Evolutionary conservation across 306 rosid genomes (phyloP).

Genomic region (cucumber (Cucumis sativus)): DNA sequence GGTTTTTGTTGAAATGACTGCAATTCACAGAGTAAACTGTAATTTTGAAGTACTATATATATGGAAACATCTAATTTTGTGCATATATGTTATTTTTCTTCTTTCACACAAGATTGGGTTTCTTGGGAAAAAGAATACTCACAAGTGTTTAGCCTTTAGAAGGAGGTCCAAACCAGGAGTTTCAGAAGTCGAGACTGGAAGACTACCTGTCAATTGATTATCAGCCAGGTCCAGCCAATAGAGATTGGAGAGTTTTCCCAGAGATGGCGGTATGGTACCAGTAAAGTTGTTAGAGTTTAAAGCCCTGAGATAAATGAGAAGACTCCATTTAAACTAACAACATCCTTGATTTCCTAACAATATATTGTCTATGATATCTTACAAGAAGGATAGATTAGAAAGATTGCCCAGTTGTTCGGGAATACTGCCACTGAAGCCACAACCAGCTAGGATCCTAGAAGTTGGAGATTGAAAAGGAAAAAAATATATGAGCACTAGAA

Average conservation of each 20-base stretch:
- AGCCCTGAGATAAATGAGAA: slow-evolving; percentile 48
- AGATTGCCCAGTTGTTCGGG: slow-evolving; percentile 79
- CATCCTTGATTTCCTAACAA: background rate
- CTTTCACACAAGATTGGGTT: background rate
- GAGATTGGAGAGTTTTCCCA: slow-evolving; percentile 81
- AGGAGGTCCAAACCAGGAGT: slow-evolving; percentile 74
- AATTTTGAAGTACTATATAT: background rate
- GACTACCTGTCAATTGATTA: slow-evolving; percentile 50
- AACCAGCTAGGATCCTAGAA: slow-evolving; percentile 83
- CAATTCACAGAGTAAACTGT: slow-evolving; percentile 12
- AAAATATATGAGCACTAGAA: background rate
- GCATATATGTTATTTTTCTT: background rate
- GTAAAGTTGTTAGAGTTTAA: slow-evolving; percentile 69
- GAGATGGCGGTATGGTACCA: slow-evolving; percentile 65
- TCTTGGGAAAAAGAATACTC: slow-evolving; percentile 18
- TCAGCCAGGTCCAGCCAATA: slow-evolving; percentile 87
- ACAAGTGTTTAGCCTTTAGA: slow-evolving; percentile 77
- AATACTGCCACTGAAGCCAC: slow-evolving; percentile 67
- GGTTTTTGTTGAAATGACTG: slow-evolving; percentile 96
- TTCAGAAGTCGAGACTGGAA: slow-evolving; percentile 54
- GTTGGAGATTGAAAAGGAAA: slow-evolving; percentile 3
- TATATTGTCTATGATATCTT: slow-evolving; percentile 17
- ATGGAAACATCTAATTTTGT: background rate
- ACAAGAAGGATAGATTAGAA: slow-evolving; percentile 65
- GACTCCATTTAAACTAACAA: background rate